These are phyloP conservation scores for Ustilago hordei DNA, from an alignment of 1,284 basidiomycete species.

Conservation along the genomic window DNA sequence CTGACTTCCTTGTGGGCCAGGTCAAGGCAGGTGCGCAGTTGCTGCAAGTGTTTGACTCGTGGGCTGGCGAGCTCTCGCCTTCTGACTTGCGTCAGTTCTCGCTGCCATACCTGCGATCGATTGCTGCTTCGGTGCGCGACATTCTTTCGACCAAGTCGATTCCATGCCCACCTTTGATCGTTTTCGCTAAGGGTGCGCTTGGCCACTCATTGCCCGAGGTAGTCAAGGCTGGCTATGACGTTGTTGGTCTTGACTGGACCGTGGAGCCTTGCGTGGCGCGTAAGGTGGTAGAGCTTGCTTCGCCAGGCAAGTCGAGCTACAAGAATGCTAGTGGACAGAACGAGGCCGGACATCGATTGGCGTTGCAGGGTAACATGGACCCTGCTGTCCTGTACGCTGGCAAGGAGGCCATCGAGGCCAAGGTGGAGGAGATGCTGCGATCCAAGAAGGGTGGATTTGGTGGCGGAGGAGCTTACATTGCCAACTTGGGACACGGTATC, in stretches of 20 bases:
- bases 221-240: conserved; percentile 67
- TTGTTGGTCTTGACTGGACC: conserved; percentile 67
- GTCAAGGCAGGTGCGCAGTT: conserved; percentile 67
- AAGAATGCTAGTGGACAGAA: conserved; percentile 54
- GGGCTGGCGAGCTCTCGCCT: conserved; percentile 69
- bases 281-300: conserved; percentile 57
- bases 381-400: conserved; percentile 85
- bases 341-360: conserved; percentile 73
- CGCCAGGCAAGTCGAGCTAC: conserved; percentile 50
- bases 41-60: conserved; percentile 69
- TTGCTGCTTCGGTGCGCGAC: conserved; percentile 63
- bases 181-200: conserved; percentile 66
- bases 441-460: conserved; percentile 76
- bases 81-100: conserved; percentile 66
- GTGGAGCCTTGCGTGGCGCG: conserved; percentile 66
- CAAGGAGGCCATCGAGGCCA: conserved; percentile 82
- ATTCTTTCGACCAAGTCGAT: conserved; percentile 59
- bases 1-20: conserved; percentile 67
- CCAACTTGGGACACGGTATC: conserved; percentile 96
- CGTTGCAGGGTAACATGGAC: conserved; percentile 95
- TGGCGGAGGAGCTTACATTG: conserved; percentile 76
- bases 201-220: conserved; percentile 67
- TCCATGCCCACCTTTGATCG: conserved; percentile 63
- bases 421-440: conserved; percentile 83
- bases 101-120: conserved; percentile 65